A percentile compares a stretch with the other conserved stretches of the same genome.
phyloP scores from a whole-genome alignment of 306 rosid genomes.

The Mucuna pruriens region DNA sequence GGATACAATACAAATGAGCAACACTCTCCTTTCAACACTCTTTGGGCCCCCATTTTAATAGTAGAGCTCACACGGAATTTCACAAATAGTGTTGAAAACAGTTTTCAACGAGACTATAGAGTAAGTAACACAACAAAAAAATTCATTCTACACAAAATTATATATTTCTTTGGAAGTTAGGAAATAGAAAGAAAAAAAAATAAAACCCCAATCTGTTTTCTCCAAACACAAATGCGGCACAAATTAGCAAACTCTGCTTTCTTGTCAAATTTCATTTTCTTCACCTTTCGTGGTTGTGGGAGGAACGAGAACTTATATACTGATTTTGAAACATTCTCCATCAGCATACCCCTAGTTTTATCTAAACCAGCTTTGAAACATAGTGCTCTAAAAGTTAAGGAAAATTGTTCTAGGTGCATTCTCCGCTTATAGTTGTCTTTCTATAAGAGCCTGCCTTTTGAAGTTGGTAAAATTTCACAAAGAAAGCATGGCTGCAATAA shows the following conservation, averaged over 20 bases:
- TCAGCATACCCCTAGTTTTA: neutral
- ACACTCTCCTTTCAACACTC: neutral
- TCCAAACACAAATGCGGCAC: neutral
- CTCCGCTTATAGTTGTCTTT: neutral
- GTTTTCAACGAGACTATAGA: neutral
- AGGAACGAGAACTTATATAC: neutral
- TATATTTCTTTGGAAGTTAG: neutral
- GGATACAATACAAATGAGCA: slow-evolving; percentile 5
- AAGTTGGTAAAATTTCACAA: neutral
- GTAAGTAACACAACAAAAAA: neutral
- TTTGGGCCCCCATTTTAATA: neutral
- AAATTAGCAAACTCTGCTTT: neutral
- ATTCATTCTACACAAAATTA: neutral
- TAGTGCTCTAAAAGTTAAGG: neutral
- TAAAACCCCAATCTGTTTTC: neutral
- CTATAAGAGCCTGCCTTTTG: too few species aligned
- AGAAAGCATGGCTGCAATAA: neutral
- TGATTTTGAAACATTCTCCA: neutral
- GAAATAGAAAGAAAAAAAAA: neutral
- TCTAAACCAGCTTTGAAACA: neutral
- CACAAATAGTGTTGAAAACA: neutral
- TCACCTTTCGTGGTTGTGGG: neutral
- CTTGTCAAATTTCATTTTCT: slow-evolving; percentile 3
- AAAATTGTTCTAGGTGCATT: neutral
- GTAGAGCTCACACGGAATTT: neutral